These are phyloP conservation scores for Podospora conica DNA, from an alignment of 495 filamentous ascomycete genomes.

Conservation along the genomic window DNA sequence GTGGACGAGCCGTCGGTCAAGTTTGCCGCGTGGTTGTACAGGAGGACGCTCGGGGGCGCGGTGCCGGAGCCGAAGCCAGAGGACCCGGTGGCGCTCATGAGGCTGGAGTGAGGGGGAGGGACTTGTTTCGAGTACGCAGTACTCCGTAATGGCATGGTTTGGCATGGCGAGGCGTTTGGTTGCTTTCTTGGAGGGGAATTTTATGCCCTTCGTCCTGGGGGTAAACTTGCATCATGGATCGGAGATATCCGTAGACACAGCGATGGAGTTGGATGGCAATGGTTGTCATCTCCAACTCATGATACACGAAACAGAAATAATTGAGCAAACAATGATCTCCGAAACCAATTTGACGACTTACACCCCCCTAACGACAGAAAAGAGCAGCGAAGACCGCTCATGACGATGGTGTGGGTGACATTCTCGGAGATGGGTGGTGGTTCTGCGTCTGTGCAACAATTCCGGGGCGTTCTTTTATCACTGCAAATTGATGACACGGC, in stretches of 20 bases:
- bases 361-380: not conserved
- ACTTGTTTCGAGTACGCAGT: not conserved
- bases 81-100: not conserved
- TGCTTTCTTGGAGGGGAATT: not conserved
- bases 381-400: not conserved
- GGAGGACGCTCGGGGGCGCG: conserved; percentile 19
- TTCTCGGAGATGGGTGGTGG: not conserved
- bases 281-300: not conserved
- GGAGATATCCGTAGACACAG: not conserved
- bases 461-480: not conserved
- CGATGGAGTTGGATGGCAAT: not conserved
- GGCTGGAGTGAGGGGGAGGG: conserved; percentile 3
- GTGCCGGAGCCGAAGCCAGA: conserved; percentile 11
- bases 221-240: not conserved
- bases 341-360: not conserved
- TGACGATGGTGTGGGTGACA: not conserved
- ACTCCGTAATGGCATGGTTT: no score
- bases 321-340: not conserved
- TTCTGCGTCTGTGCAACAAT: not conserved
- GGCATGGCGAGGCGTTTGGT: not conserved
- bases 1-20: conserved; percentile 52
- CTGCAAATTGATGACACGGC: not conserved
- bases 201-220: not conserved
- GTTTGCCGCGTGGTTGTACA: conserved; percentile 50
- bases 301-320: not conserved